Evolutionary conservation across 2,329 filamentous ascomycete species (phyloP), one percentile per base, ranked within the genome.

Genomic region (Pseudogymnoascus destructans): DNA sequence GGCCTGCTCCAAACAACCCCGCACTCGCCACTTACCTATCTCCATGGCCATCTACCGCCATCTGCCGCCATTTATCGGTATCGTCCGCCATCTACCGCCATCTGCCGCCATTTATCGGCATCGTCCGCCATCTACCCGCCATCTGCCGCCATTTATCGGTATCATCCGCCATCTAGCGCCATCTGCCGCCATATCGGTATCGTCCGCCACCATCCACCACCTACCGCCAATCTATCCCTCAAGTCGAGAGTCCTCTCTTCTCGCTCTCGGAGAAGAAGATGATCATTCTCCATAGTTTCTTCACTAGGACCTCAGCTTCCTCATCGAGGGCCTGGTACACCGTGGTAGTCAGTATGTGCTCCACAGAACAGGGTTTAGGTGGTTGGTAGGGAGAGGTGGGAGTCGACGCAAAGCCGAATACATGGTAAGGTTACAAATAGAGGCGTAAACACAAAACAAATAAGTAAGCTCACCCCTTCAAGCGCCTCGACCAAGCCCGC

Each of bases 241-340:
- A 52, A 19, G 83, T 81, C 17, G 86, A 86, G 61, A 96, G 75
- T 1, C 91, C 91, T 62, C 90, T 78, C 75, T 93, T 95, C 78
- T 95, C 92, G 67, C 86, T 88, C 72, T 97, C 92, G 5, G 89
- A 93, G 67, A 92, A 96, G 81, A 96, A 97, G 67, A 97, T 95
- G 59, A 96, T 84, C 89, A 97, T 95, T 56, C 92, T 83, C 93
- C 93, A 98, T 33, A 98, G 79, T 75, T 96, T 97, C 80, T 89
- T 95, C 55, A 97, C 91, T 64, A 98, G 75, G 23, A 88, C 85
- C 71, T 96, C 91, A 9, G 91, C 90, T 69, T 97, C 93, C 68
- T 98, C 93, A 68, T 96, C 93, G 62, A 98, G 77, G 42, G 89
- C 89, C 83, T 92, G 62, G 61, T 61, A 59, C 61, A 27, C 62